Evolutionary conservation across 768 basidiomycete genomes (phyloP), one percentile per base, ranked within the genome.

Genomic region (Clitopilus hobsonii): DNA sequence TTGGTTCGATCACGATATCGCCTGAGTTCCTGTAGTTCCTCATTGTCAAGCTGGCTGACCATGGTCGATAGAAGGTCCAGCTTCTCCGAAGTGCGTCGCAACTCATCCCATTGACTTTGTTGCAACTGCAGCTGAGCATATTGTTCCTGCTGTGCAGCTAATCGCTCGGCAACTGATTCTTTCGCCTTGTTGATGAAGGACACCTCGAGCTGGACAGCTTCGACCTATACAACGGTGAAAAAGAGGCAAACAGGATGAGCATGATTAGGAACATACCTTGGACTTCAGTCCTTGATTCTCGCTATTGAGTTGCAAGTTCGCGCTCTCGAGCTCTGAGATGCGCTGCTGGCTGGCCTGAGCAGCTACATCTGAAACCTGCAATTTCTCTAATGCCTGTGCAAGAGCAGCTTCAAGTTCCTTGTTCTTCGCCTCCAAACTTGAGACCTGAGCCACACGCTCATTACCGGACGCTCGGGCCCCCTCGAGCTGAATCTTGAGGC

Each of bases 71-170:
- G 79, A 49, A 75, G 64, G 53, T 89, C 86, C 26, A 94, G 81
- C 67, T 92, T 88, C 62, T 90, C 87, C 2, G 84, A 77, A 1
- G 85, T 79, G 48, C 79, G 82, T 24, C 77, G 85, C 20, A 92
- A 75, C 41, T 85, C 82, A n/a, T 89, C 87, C 90, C 88, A 91
- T 53, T 88, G 83, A n/a, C 67, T 74, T 62, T 88, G 85, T 59
- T 92, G 87, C 23, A 79, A 71, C 1, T 74, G 48, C 16, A 89
- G 71, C 23, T 76, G 72, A 38, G 89, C 83, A 54, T 84, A 76
- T 53, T 88, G 84, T 63, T 74, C 78, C 63, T 81, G 84, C 29
- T 91, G 75, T 16, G 69, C 59, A 36, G 70, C 67, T 16, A 87
- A 70, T 22, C 80, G 74, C 51, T 83, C 78, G 3, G 71, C 60